Conservation (phyloP, 306 rosid genomes). For the Prunus armeniaca region DNA sequence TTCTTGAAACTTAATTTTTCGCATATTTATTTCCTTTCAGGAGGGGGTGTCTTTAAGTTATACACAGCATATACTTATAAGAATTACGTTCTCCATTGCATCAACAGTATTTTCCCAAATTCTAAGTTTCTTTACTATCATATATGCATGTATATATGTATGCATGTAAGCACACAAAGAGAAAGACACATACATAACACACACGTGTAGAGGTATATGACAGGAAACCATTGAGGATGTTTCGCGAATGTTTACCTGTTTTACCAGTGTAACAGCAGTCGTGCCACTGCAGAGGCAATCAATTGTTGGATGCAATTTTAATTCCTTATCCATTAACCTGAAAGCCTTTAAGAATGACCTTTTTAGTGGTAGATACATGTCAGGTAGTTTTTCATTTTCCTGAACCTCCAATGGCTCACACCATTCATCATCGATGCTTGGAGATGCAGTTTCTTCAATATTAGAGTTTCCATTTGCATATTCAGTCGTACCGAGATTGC, state of each 20-base stretch:
- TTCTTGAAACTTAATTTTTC: not conserved
- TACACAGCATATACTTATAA: not conserved
- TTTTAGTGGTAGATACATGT: constrained; percentile 39
- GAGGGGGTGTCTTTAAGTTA: not conserved
- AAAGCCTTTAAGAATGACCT: constrained; percentile 43
- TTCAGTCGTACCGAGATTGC: constrained; percentile 11
- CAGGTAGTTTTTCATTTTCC: constrained; percentile 33
- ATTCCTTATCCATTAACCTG: constrained; percentile 53
- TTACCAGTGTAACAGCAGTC: constrained; percentile 44
- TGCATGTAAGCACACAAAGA: not conserved
- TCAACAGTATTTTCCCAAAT: not conserved
- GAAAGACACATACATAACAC: not conserved
- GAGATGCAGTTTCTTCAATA: constrained; percentile 28
- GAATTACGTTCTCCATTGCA: not conserved
- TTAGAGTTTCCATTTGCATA: constrained; percentile 17
- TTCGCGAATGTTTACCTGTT: constrained; percentile 37
- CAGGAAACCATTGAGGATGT: not conserved
- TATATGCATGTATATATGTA: not conserved
- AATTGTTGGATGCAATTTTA: constrained; percentile 38
- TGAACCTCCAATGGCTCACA: constrained; percentile 29
- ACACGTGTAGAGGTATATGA: not conserved
- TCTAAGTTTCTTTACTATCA: not conserved
- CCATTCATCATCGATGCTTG: constrained; percentile 36
- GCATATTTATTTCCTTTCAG: not conserved
- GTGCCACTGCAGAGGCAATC: constrained; percentile 60